Evolutionary conservation across 371 early-diverging fungal species (phyloP).

Genomic region (Apophysomyces elegans): DNA sequence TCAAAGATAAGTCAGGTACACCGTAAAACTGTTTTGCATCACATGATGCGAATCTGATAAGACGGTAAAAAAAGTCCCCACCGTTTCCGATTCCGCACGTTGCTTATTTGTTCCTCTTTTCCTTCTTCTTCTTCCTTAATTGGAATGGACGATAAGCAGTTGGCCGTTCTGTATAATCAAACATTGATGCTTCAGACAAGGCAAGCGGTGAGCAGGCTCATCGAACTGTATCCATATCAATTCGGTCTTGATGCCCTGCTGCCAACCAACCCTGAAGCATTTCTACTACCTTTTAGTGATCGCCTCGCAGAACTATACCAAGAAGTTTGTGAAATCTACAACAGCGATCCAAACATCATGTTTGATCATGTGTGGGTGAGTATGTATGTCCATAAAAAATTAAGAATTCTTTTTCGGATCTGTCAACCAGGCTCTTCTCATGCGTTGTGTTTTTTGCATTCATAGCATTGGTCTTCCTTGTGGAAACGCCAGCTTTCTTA

Average conservation of each 20-base stretch:
- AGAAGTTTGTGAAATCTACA: constrained; percentile 42
- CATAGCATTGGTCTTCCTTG: constrained; percentile 44
- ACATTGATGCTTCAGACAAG: constrained; percentile 38
- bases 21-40: too few species aligned
- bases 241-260: constrained; percentile 49
- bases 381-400: not conserved
- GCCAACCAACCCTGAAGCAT: constrained; percentile 20
- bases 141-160: constrained; percentile 19
- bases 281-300: constrained; percentile 28
- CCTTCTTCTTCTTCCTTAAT: not conserved
- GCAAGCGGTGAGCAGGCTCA: constrained; percentile 36
- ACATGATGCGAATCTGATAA: too few species aligned
- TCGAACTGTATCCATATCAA: constrained; percentile 38
- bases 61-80: not conserved
- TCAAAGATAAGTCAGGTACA: too few species aligned
- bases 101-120: not conserved
- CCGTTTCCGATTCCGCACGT: not conserved
- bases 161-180: constrained; percentile 25
- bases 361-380: constrained; percentile 55
- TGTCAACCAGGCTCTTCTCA: not conserved
- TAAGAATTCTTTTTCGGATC: too few species aligned
- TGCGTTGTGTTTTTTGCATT: not conserved
- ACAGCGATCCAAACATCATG: constrained; percentile 25
- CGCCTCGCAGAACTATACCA: constrained; percentile 37
- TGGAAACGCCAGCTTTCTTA: constrained; percentile 53